phyloP scores from a whole-genome alignment of 2,329 filamentous ascomycete genomes.

The Pseudocercospora cruenta region DNA sequence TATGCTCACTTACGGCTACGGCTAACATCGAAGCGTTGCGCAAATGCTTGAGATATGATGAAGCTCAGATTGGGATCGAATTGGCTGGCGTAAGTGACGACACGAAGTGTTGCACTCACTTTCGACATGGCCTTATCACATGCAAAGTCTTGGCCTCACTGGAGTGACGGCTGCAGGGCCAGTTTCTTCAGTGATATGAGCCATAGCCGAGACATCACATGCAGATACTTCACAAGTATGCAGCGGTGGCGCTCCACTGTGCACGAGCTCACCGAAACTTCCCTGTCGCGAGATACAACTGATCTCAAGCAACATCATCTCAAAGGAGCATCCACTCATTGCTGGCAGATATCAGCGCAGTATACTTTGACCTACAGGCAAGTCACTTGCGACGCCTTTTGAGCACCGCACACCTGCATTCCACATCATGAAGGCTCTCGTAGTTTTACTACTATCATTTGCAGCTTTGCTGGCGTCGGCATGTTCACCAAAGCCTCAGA shows the following conservation, averaged over 20 bases:
- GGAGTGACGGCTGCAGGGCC: too few relatives aligned
- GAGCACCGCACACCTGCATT: too few relatives aligned
- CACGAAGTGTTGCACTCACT: not conserved
- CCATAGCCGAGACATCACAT: not conserved
- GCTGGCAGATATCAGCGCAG: not conserved
- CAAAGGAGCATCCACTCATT: not conserved
- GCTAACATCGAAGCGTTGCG: not conserved
- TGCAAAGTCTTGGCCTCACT: not conserved
- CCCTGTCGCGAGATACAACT: not conserved
- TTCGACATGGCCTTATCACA: not conserved
- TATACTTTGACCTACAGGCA: not conserved
- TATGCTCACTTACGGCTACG: not conserved
- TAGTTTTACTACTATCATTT: not conserved
- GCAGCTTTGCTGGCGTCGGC: not conserved
- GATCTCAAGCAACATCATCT: not conserved
- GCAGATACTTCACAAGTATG: not conserved
- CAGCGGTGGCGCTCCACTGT: not conserved
- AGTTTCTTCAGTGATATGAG: not conserved
- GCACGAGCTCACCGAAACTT: not conserved
- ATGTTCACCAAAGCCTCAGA: too few relatives aligned
- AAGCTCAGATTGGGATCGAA: not conserved
- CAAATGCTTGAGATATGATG: not conserved
- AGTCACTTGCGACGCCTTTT: too few relatives aligned
- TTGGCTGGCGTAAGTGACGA: not conserved
- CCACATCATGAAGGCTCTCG: too few relatives aligned